A percentile compares a stretch with the other conserved stretches of the same genome.
Conservation (phyloP, 2,329 filamentous ascomycete genomes). For the Cercospora sp. region DNA sequence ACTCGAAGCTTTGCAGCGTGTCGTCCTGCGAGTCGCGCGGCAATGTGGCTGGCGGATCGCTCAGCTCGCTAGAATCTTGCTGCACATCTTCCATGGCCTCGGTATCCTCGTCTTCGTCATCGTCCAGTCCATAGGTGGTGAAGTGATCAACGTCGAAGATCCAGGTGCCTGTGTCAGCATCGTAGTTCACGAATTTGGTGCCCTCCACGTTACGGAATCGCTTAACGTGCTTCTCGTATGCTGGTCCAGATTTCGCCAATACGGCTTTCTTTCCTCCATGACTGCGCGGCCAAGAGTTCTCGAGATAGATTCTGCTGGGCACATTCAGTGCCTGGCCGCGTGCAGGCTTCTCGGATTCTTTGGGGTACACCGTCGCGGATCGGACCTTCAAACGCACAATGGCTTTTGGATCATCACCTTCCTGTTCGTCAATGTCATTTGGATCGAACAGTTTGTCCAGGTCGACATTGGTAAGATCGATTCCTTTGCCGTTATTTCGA, state of each 20-base stretch:
- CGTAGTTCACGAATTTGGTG: constrained; percentile 80
- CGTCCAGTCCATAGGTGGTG: constrained; percentile 88
- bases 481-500: constrained; percentile 43
- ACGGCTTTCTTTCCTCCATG: constrained; percentile 55
- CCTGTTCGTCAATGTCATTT: constrained; percentile 5
- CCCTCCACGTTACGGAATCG: constrained; percentile 75
- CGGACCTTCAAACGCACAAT: constrained; percentile 77
- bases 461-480: constrained; percentile 74
- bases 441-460: constrained; percentile 75
- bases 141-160: constrained; percentile 93
- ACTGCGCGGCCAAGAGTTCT: constrained; percentile 88
- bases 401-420: constrained; percentile 13
- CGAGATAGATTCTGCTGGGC: constrained; percentile 79
- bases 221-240: constrained; percentile 77
- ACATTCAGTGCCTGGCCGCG: constrained; percentile 89
- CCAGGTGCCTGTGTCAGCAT: constrained; percentile 80
- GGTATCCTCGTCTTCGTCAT: constrained; percentile 62
- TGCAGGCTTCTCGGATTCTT: constrained; percentile 73
- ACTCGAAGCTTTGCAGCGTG: constrained; percentile 34
- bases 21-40: constrained; percentile 25
- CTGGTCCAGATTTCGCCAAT: constrained; percentile 61
- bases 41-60: constrained; percentile 36
- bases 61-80: constrained; percentile 51
- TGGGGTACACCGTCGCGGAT: constrained; percentile 82
- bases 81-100: constrained; percentile 53